Base-by-base conservation (phyloP, 2,329 filamentous ascomycete species). In the Talaromyces rugulosus region DNA sequence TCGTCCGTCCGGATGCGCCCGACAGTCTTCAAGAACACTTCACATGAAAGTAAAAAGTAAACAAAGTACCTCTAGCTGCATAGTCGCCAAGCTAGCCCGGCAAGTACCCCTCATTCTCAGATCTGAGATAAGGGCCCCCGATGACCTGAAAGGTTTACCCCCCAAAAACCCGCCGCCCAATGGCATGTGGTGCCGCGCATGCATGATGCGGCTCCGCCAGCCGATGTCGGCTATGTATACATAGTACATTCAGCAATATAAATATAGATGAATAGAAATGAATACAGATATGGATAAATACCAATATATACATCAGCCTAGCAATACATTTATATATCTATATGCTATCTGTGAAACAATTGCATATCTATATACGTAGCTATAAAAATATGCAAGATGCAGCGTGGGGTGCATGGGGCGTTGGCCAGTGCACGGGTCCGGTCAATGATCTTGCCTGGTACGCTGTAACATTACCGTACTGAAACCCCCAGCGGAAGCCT, bases 161-260 rank as follows among this genome's bases (percentile, higher is more conserved):
- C 53, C 44, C 53, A 61, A 61, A 56, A 56, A 56, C 59, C 42
- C 44, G 59, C 18, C 42, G 42, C 5, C 28, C 54, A 31, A 30
- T 40, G 28, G 42, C 7, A 11, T 30, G 27, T 18, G 6, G 16
- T 18, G 50, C 57, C 36, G 33, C 18, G 18, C 44, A 23, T 16
- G 27, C 27, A 30, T 31, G 50, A 53, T 62, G 61, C 58, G 57
- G 61, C 57, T 62, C 61, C 61, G 56, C 52, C 56, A 56, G 44
- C 59, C 60, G 61, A 62, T 52, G 51, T 62, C 61, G 61, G 61
- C 53, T 57, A 28, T 34, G 30, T 28, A 16, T 12, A 7, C 18
- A 5, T 9, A 14, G 12, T 28, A 16, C 47, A 52, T 52, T 14
- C 50, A 52, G 23, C 5, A 11, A 52, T 52, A 52, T 28, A n/a